phyloP scores from a whole-genome alignment of 768 basidiomycete genomes.

The Rhizopogon vesiculosus region DNA sequence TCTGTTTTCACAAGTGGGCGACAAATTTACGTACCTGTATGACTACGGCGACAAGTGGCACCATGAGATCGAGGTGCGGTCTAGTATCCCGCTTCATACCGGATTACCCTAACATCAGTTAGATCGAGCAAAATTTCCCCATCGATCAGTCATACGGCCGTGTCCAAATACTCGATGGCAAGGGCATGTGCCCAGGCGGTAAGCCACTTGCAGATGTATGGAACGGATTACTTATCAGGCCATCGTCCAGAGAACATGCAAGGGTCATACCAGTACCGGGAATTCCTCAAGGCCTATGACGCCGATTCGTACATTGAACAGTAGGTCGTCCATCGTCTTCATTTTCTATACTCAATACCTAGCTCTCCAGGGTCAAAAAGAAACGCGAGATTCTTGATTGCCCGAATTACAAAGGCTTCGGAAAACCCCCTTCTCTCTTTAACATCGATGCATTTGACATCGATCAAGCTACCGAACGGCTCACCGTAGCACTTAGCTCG shows the following conservation, averaged over 20 bases:
- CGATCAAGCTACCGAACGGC: slow-evolving; percentile 15
- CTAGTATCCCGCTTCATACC: neutral
- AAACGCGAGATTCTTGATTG: slow-evolving; percentile 24
- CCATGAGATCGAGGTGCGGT: slow-evolving; percentile 24
- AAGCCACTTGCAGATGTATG: neutral
- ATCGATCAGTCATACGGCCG: slow-evolving; percentile 23
- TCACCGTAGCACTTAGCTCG: slow-evolving; percentile 18
- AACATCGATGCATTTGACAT: slow-evolving; percentile 20
- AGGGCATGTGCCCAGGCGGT: slow-evolving; percentile 23
- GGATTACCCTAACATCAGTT: neutral
- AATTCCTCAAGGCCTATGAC: slow-evolving; percentile 19
- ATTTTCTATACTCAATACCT: neutral
- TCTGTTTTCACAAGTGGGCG: slow-evolving; percentile 25
- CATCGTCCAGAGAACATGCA: slow-evolving; percentile 19
- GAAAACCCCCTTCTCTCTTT: slow-evolving; percentile 19
- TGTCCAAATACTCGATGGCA: slow-evolving; percentile 23
- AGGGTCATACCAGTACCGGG: slow-evolving; percentile 16
- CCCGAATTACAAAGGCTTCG: slow-evolving; percentile 26
- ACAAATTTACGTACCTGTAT: slow-evolving; percentile 27
- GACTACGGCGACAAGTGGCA: slow-evolving; percentile 32
- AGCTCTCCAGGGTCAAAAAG: slow-evolving; percentile 10
- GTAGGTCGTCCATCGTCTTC: slow-evolving; percentile 7
- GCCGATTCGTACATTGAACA: slow-evolving; percentile 11
- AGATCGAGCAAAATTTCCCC: slow-evolving; percentile 23
- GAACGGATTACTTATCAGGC: neutral